Percentiles rank a stretch among this genome's conserved stretches.
These are phyloP conservation scores for Rhodamnia argentea DNA, from an alignment of 345 rosid species.

Conservation along the genomic window DNA sequence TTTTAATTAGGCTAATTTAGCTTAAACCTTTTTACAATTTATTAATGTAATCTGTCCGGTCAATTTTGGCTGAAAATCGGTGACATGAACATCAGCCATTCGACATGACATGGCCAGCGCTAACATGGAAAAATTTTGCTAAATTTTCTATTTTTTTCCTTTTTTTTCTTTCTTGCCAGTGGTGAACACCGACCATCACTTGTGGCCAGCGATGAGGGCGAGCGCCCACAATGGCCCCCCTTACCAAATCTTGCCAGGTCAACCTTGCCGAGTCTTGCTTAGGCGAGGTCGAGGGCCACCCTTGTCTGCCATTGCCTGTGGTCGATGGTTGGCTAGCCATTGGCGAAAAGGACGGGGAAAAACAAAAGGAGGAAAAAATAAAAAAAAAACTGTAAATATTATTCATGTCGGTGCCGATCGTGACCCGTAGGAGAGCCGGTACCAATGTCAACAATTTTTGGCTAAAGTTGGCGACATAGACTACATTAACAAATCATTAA, in stretches of 20 bases:
- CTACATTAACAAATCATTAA: too few relatives aligned
- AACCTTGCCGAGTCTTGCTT: not conserved
- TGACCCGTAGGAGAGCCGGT: rapidly evolving
- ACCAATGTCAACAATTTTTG: rapidly evolving
- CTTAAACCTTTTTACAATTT: not conserved
- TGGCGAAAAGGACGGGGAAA: not conserved
- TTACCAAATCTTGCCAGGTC: not conserved
- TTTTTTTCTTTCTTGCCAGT: too few relatives aligned
- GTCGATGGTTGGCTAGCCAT: not conserved
- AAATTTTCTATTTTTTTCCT: too few relatives aligned
- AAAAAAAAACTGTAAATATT: too few relatives aligned
- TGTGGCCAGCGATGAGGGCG: too few relatives aligned
- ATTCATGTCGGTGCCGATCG: rapidly evolving
- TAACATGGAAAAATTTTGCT: too few relatives aligned
- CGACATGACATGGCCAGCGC: too few relatives aligned
- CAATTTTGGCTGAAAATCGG: too few relatives aligned
- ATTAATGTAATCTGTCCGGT: not conserved
- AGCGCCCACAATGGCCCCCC: not conserved
- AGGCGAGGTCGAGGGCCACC: not conserved
- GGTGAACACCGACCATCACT: too few relatives aligned
- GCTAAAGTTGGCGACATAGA: not conserved
- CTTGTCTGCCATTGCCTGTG: not conserved
- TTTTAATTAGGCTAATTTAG: not conserved
- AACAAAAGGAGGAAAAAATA: not conserved
- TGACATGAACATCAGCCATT: too few relatives aligned